A percentile compares a stretch with the other conserved stretches of the same genome.
phyloP scores from a whole-genome alignment of 2,329 filamentous ascomycete genomes.

The Didymella sp. region DNA sequence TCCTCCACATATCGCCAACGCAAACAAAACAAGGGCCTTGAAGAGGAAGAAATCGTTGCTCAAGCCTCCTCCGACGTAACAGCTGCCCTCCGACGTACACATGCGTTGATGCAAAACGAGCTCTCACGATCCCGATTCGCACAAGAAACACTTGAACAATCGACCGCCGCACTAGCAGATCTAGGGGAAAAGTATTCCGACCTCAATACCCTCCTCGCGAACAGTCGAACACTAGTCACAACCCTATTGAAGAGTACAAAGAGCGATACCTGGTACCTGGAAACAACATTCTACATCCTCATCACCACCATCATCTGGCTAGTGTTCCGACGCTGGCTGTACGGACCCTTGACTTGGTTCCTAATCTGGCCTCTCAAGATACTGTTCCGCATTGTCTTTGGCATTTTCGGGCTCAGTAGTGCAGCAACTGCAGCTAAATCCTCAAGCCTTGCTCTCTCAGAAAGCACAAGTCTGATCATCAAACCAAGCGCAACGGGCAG shows the following conservation, averaged over 20 bases:
- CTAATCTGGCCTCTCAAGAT: slow-evolving; percentile 81
- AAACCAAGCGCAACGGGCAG: slow-evolving; percentile 54
- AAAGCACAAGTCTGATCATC: slow-evolving; percentile 51
- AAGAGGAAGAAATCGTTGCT: slow-evolving; percentile 75
- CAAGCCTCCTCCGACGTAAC: slow-evolving; percentile 85
- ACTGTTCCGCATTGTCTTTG: slow-evolving; percentile 65
- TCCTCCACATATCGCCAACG: slow-evolving; percentile 48
- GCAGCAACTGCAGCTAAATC: slow-evolving; percentile 29
- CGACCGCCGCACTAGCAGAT: slow-evolving; percentile 79
- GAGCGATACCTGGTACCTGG: slow-evolving; percentile 97
- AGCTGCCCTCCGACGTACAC: slow-evolving; percentile 79
- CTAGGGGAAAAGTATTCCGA: slow-evolving; percentile 82
- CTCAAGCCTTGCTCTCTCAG: slow-evolving; percentile 25
- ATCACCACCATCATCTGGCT: slow-evolving; percentile 82
- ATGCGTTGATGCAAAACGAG: slow-evolving; percentile 84
- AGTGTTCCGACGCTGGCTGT: slow-evolving; percentile 81
- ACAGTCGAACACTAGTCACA: slow-evolving; percentile 75
- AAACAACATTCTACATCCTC: slow-evolving; percentile 86
- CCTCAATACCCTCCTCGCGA: slow-evolving; percentile 77
- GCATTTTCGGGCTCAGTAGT: slow-evolving; percentile 62
- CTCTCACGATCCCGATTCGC: slow-evolving; percentile 87
- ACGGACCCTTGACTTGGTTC: slow-evolving; percentile 90
- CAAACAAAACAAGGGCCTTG: slow-evolving; percentile 59
- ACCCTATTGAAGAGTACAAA: slow-evolving; percentile 88
- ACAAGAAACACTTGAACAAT: slow-evolving; percentile 84